Evolutionary conservation across 768 basidiomycete genomes (phyloP).

Genomic region (Boletus vermiculosoides): DNA sequence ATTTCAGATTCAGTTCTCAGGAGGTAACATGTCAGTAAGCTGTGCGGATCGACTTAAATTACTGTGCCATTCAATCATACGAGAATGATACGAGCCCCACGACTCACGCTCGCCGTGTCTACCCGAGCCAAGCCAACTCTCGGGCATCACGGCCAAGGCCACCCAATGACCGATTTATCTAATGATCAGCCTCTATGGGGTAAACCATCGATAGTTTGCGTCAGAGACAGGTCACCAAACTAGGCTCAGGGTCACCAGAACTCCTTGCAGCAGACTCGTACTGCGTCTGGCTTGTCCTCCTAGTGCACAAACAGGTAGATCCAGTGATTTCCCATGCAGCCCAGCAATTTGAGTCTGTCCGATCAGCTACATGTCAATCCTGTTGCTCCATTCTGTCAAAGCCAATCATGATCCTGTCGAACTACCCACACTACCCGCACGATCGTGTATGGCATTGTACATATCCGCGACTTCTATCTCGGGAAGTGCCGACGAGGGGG

Average conservation of each 20-base stretch:
- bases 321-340: neutral
- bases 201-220: neutral
- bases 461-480: no score
- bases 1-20: neutral
- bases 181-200: neutral
- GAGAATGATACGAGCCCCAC: neutral
- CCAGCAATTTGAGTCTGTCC: neutral
- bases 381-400: neutral
- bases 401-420: neutral
- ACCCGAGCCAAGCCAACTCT: neutral
- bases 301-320: no score
- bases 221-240: neutral
- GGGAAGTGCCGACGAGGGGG: neutral
- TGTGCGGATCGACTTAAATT: neutral
- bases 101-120: slow-evolving; percentile 2
- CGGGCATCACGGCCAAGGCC: no score
- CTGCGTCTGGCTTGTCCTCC: neutral
- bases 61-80: neutral
- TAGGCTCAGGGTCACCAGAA: neutral
- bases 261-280: no score
- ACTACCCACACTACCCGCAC: neutral
- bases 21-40: neutral
- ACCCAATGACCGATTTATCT: neutral
- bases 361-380: neutral
- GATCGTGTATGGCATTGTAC: neutral